Base-by-base conservation (phyloP, 2,329 filamentous ascomycete genomes). In the Albophoma yamanashiensis region DNA sequence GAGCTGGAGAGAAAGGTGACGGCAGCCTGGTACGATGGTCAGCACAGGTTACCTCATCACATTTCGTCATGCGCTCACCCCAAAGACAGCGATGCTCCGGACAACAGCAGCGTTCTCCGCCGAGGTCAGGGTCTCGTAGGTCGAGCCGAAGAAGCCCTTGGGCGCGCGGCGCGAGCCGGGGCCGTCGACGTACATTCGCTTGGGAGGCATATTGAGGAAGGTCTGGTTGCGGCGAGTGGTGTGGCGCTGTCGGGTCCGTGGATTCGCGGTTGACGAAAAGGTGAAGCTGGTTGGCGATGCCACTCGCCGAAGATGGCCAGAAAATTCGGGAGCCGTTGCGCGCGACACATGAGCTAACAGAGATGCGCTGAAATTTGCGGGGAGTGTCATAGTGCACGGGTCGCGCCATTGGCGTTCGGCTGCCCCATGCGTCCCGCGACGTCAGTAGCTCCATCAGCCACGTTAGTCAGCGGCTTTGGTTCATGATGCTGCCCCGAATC, bases 71-170 rank as follows among this genome's bases (percentile, higher is more conserved):
- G 34, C 52, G 78, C 86, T 71, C 79, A 89, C 86, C 60, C 85
- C 86, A 69, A 89, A 89, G 67, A 89, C 72, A 64, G 83, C 78
- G 65, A 89, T 75, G 70, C 86, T 89, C 67, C 84, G 81, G 62
- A 89, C 86, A 60, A 89, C 82, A 60, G 85, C 82, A 56, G 84
- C 80, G 74, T 90, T 89, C 70, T 90, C 87, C 40, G 86, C 74
- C 36, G 82, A 82, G 59, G 85, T 89, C 68, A 89, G 69, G 65
- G 83, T 78, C 62, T 82, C 79, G 73, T 88, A 89, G 65, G 82
- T 78, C 60, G 78, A 78, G 66, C 76, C 77, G 64, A 88, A 66
- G 72, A 83, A 79, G 64, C 86, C 81, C 63, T 75, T 74, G 62
- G 76, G 73, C 56, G 77, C 71, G 63, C 75, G 73, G 52, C 74